Conservation (phyloP, 78 protist genomes). For the Blattamonas nauphoetae region DNA sequence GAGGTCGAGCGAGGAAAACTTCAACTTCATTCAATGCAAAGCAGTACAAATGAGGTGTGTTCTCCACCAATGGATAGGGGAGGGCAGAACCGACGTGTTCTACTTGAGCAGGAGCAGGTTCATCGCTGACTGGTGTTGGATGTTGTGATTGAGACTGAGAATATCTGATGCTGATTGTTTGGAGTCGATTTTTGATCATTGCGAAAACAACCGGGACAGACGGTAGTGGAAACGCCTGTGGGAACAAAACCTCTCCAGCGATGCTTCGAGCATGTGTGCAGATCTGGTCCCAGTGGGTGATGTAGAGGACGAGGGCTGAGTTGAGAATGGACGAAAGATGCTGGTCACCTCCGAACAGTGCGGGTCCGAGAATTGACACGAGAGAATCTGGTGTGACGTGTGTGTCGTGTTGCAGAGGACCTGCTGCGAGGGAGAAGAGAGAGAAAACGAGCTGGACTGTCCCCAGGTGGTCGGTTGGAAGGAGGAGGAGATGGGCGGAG, state of each 20-base stretch:
- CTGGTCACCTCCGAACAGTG: background rate
- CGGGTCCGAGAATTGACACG: background rate
- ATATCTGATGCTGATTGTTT: background rate
- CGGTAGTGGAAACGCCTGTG: background rate
- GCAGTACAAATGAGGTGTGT: background rate
- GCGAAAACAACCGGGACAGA: background rate
- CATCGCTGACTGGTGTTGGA: background rate
- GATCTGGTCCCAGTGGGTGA: background rate
- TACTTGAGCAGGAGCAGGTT: background rate
- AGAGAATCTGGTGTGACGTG: background rate
- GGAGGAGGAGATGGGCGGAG: background rate
- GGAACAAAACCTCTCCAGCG: background rate
- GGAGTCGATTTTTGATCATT: background rate
- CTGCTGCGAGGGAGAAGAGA: background rate
- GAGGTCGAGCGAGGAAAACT: background rate
- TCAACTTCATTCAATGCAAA: background rate
- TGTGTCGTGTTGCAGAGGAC: background rate
- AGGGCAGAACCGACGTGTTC: background rate
- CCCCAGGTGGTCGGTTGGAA: background rate
- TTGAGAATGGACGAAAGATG: background rate
- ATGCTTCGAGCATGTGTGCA: background rate
- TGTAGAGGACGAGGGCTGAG: background rate
- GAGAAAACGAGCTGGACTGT: background rate
- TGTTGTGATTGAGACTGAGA: background rate
- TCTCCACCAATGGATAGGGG: background rate